A percentile compares a stretch with the other conserved stretches of the same genome.
Evolutionary conservation across 2,329 filamentous ascomycete genomes (phyloP).

Genomic region (Colletotrichum noveboracense): DNA sequence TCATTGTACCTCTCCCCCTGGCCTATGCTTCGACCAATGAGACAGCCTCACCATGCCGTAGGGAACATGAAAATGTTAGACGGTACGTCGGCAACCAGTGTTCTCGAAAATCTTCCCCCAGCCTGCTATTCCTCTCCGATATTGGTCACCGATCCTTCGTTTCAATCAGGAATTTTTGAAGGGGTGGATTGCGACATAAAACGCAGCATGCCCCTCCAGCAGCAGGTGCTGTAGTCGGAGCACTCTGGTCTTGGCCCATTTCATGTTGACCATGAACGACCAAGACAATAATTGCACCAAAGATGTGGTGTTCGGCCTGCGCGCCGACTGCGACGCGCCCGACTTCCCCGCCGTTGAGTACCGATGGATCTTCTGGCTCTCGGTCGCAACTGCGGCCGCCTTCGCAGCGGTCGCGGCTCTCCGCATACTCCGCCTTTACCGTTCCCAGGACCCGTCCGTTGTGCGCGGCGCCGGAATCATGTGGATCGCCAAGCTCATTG

Average conservation of each 20-base stretch:
- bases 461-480: background rate
- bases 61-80: background rate
- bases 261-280: background rate
- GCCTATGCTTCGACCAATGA: background rate
- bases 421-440: background rate
- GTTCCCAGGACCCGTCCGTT: background rate
- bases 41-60: no score
- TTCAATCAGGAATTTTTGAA: background rate
- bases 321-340: background rate
- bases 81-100: background rate
- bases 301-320: background rate
- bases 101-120: background rate
- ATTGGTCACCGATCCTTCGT: background rate
- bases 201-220: background rate
- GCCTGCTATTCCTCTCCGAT: no score
- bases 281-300: background rate
- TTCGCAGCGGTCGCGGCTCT: background rate
- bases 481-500: background rate
- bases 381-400: background rate
- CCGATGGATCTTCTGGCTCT: background rate
- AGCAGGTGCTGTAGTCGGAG: accelerated
- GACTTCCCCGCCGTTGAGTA: background rate
- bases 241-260: background rate
- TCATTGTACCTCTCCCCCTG: background rate
- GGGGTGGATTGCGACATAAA: background rate